These are phyloP conservation scores for Calophaca sinica DNA, from an alignment of 306 rosid species.

Conservation along the genomic window DNA sequence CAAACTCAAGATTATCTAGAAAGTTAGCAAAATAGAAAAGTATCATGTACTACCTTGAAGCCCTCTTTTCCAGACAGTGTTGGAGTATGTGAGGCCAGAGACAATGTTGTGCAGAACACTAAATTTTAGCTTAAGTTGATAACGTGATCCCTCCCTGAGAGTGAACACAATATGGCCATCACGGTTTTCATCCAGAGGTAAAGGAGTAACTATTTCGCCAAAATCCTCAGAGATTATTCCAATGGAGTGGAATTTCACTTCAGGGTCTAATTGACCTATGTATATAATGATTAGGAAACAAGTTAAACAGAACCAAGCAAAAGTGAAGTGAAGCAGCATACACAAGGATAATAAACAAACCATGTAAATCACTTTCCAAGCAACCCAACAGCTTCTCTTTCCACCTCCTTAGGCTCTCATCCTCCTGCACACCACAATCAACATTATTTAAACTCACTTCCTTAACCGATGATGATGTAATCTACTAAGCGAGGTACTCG, in stretches of 20 bases:
- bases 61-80: slow-evolving; percentile 88
- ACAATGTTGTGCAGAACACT: slow-evolving; percentile 87
- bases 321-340: neutral
- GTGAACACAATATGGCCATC: slow-evolving; percentile 60
- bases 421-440: slow-evolving; percentile 60
- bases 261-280: slow-evolving; percentile 76
- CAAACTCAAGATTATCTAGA: no score
- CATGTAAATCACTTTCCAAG: slow-evolving; percentile 76
- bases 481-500: no score
- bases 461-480: no score
- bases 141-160: slow-evolving; percentile 73
- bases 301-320: slow-evolving; percentile 33
- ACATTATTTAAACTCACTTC: no score
- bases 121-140: slow-evolving; percentile 72
- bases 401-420: slow-evolving; percentile 95
- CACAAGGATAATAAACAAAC: slow-evolving; percentile 51
- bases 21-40: no score
- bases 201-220: slow-evolving; percentile 69
- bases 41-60: slow-evolving; percentile 56
- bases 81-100: slow-evolving; percentile 79
- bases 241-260: slow-evolving; percentile 80
- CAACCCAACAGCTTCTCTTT: slow-evolving; percentile 90
- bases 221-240: slow-evolving; percentile 73
- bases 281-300: neutral
- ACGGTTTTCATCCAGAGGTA: slow-evolving; percentile 60